Conservation (phyloP, 2,329 filamentous ascomycete species). For the Penicillium sp. region DNA sequence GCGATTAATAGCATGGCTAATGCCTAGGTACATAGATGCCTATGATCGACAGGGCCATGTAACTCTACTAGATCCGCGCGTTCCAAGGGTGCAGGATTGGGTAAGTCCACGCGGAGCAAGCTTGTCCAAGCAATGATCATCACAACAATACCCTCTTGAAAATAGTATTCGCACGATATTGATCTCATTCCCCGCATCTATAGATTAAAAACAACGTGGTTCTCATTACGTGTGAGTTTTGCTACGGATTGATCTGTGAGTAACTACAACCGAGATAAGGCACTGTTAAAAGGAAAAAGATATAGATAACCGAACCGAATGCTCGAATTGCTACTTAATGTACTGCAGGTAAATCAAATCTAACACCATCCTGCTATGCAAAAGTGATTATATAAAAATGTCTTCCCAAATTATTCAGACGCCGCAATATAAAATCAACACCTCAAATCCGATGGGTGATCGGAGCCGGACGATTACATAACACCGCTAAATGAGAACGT, state of each 20-base stretch:
- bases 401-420: constrained; percentile 2
- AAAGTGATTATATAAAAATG: constrained; percentile 1
- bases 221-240: background rate
- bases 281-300: too few relatives aligned
- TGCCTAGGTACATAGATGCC: background rate
- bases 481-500: background rate
- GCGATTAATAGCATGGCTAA: too few relatives aligned
- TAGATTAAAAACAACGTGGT: background rate
- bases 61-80: constrained; percentile 4
- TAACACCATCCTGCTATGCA: constrained; percentile 19
- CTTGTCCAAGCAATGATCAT: constrained; percentile 2
- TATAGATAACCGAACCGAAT: background rate
- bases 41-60: constrained; percentile 17
- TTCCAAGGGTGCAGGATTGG: constrained; percentile 7
- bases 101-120: constrained; percentile 14
- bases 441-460: background rate
- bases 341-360: constrained; percentile 4
- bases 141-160: background rate
- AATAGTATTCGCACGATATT: too few relatives aligned
- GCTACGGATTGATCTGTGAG: background rate
- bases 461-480: background rate
- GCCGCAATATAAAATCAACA: background rate
- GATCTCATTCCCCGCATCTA: constrained; percentile 5
- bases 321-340: background rate
- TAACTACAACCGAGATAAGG: background rate